phyloP scores from a whole-genome alignment of 1,139 yeast genomes.

The Pneumocystis sp. region DNA sequence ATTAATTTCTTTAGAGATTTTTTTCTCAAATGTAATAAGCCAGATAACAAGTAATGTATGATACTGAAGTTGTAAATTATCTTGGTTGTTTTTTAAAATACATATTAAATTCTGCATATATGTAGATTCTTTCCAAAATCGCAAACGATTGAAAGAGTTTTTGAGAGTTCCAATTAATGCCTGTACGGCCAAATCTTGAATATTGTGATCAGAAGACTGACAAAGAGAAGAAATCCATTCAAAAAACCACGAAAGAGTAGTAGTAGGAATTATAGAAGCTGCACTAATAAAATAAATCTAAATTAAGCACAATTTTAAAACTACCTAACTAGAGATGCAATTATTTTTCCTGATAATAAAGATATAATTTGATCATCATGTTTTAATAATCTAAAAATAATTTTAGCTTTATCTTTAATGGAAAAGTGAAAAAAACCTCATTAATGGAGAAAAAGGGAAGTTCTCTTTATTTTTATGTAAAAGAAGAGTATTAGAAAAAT shows the following conservation, averaged over 20 bases:
- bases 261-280: slow-evolving; percentile 18
- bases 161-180: slow-evolving; percentile 48
- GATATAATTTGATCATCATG: slow-evolving; percentile 27
- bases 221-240: slow-evolving; percentile 34
- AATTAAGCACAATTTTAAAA: slow-evolving; percentile 19
- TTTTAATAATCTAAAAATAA: slow-evolving; percentile 8
- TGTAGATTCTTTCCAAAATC: slow-evolving; percentile 38
- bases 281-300: slow-evolving; percentile 21
- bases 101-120: slow-evolving; percentile 43
- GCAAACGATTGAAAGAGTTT: slow-evolving; percentile 40
- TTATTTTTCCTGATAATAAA: slow-evolving; percentile 24
- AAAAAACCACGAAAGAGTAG: slow-evolving; percentile 31
- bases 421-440: slow-evolving; percentile 22
- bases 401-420: background rate
- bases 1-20: slow-evolving; percentile 37
- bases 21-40: slow-evolving; percentile 62
- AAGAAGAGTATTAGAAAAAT: slow-evolving; percentile 31
- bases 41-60: slow-evolving; percentile 63
- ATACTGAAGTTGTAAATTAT: slow-evolving; percentile 66
- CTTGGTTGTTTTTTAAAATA: slow-evolving; percentile 35
- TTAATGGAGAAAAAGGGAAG: slow-evolving; percentile 41
- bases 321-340: slow-evolving; percentile 21
- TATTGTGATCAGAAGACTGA: slow-evolving; percentile 35
- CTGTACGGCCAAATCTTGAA: slow-evolving; percentile 55
- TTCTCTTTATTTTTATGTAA: slow-evolving; percentile 31